Evolutionary conservation across 2,329 filamentous ascomycete species (phyloP).

Genomic region (Lomentospora prolificans): DNA sequence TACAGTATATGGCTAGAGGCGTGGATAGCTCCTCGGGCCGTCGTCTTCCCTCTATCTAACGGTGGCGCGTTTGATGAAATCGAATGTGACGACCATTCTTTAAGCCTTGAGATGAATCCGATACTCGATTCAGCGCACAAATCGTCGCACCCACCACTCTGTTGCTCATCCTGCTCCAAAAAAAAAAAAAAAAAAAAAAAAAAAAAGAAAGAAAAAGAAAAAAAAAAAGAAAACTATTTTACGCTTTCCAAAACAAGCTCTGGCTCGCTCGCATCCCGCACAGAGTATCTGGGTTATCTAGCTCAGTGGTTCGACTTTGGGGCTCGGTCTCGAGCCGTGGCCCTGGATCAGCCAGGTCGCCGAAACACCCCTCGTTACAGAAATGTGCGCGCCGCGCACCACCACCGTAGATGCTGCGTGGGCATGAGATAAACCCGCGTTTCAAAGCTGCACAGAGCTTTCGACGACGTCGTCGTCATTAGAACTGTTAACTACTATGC

Average conservation of each 20-base stretch:
- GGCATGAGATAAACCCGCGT: not conserved
- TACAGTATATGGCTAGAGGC: no score
- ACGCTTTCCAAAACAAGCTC: not conserved
- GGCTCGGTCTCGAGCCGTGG: not conserved
- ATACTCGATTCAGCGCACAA: no score
- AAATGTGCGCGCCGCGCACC: not conserved
- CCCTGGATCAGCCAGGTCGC: not conserved
- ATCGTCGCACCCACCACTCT: no score
- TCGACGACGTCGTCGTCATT: not conserved
- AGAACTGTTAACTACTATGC: not conserved
- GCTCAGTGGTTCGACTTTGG: not conserved
- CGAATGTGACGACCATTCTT: no score
- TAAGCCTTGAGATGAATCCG: no score
- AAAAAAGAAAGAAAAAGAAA: no score
- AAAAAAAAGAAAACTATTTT: no score
- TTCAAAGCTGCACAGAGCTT: not conserved
- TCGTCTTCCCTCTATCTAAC: no score
- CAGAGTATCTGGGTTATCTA: not conserved
- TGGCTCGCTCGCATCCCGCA: not conserved
- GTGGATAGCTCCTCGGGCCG: no score
- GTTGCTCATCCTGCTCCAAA: no score
- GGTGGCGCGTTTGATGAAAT: no score
- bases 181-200: no score
- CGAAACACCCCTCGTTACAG: constrained; percentile 1
- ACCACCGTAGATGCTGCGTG: not conserved